phyloP scores from a whole-genome alignment of 1,284 basidiomycete genomes.

The Puccinia hordei region DNA sequence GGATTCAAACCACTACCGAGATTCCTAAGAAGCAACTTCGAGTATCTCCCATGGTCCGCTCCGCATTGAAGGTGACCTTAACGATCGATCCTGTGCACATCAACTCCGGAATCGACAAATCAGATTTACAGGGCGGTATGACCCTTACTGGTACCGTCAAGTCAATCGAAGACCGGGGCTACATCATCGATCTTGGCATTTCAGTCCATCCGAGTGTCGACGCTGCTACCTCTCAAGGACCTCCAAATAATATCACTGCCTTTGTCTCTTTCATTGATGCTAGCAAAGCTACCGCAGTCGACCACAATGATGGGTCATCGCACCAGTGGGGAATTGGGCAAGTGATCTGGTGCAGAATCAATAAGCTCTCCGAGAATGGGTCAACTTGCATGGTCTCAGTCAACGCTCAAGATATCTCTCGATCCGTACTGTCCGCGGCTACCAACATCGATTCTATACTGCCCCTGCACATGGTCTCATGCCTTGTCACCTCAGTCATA shows the following conservation, averaged over 20 bases:
- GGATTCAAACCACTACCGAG: constrained; percentile 65
- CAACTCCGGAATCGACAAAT: constrained; percentile 76
- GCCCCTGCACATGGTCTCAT: constrained; percentile 62
- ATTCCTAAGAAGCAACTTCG: constrained; percentile 57
- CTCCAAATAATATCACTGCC: constrained; percentile 54
- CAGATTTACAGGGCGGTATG: constrained; percentile 76
- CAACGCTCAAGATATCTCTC: constrained; percentile 31
- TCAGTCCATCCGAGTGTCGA: constrained; percentile 61
- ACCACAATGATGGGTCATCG: constrained; percentile 68
- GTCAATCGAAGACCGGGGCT: constrained; percentile 92
- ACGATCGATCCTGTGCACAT: constrained; percentile 81
- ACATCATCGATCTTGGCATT: constrained; percentile 82
- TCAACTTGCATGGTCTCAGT: constrained; percentile 67
- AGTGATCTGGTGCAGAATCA: constrained; percentile 69
- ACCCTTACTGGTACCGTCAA: constrained; percentile 77
- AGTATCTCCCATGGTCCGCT: constrained; percentile 62
- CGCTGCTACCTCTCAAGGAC: constrained; percentile 53
- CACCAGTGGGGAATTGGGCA: constrained; percentile 67
- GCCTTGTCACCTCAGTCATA: constrained; percentile 63
- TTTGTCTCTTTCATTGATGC: constrained; percentile 51
- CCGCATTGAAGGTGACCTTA: constrained; percentile 80
- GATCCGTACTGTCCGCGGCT: constrained; percentile 26
- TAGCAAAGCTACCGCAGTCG: constrained; percentile 5
- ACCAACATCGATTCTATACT: constrained; percentile 46
- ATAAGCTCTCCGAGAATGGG: constrained; percentile 70